Evolutionary conservation across 345 rosid species (phyloP).

Genomic region (Corchorus olitorius): DNA sequence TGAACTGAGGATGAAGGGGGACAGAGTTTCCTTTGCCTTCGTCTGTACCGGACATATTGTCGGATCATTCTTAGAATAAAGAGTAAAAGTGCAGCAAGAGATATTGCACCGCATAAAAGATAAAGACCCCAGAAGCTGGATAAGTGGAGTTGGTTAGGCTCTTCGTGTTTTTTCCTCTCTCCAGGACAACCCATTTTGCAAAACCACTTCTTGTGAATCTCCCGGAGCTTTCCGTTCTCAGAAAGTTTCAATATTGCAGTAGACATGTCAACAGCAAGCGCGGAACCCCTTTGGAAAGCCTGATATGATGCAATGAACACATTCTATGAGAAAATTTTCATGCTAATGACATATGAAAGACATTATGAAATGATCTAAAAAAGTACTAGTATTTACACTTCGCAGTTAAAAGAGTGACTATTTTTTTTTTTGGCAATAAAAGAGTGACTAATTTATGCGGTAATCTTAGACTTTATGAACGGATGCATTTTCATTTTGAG

Average conservation of each 20-base stretch:
- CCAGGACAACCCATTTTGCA: conserved; percentile 54
- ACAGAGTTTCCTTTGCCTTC: conserved; percentile 33
- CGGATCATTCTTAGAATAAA: conserved; percentile 51
- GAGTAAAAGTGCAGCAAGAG: conserved; percentile 48
- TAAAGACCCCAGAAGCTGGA: conserved; percentile 85
- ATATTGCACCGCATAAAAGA: conserved; percentile 51
- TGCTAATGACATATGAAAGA: neutral
- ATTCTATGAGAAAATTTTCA: neutral
- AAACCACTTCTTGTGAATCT: conserved; percentile 66
- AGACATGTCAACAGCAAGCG: conserved; percentile 75
- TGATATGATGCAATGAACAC: conserved; percentile 25
- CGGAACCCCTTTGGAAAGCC: conserved; percentile 82
- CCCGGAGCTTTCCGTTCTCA: conserved; percentile 66
- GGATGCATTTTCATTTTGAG: conserved; percentile 18
- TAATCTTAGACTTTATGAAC: neutral
- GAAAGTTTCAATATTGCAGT: conserved; percentile 83
- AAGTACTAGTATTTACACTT: neutral
- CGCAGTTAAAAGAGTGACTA: neutral
- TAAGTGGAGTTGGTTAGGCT: conserved; percentile 61
- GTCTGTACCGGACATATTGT: conserved; percentile 56
- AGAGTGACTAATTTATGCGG: neutral
- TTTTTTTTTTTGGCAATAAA: too few species aligned
- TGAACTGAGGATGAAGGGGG: conserved; percentile 27
- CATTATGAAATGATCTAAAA: neutral
- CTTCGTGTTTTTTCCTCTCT: conserved; percentile 26